Conservation (phyloP, 768 basidiomycete species). For the Amylocystis lapponica region DNA sequence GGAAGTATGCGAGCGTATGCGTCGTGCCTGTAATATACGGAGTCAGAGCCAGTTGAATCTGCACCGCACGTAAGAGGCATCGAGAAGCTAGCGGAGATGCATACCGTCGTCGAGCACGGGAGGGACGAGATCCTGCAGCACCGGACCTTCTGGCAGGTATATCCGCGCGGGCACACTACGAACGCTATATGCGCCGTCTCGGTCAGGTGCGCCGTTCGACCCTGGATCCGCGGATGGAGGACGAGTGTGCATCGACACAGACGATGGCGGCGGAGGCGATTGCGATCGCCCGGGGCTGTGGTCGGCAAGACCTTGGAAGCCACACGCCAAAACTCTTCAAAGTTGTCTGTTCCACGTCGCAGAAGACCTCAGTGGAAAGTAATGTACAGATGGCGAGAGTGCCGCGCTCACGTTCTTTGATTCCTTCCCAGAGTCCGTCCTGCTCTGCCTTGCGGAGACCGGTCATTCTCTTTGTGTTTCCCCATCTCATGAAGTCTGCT, state of each 20-base stretch:
- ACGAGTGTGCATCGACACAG: conserved; percentile 57
- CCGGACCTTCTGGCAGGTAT: conserved; percentile 86
- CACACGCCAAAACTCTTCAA: conserved; percentile 92
- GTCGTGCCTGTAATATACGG: conserved; percentile 46
- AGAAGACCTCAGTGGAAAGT: background rate
- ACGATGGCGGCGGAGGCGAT: conserved; percentile 47
- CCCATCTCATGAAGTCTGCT: conserved; percentile 96
- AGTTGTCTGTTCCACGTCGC: conserved; percentile 63
- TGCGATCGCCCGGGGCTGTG: conserved; percentile 55
- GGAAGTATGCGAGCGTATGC: conserved; percentile 62
- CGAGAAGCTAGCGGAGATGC: conserved; percentile 19
- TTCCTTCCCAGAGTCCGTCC: conserved; percentile 96
- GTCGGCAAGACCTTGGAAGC: conserved; percentile 91
- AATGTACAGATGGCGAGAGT: background rate
- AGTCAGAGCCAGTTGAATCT: conserved; percentile 7
- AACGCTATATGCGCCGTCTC: conserved; percentile 83
- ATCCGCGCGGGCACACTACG: conserved; percentile 86
- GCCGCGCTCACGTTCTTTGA: conserved; percentile 76
- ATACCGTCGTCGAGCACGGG: conserved; percentile 74
- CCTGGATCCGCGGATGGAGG: conserved; percentile 61
- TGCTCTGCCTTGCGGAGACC: conserved; percentile 86
- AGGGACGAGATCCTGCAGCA: conserved; percentile 84
- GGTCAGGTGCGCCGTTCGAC: conserved; percentile 39
- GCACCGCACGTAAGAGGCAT: background rate
- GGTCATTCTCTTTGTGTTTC: conserved; percentile 92